Conservation (phyloP, 495 filamentous ascomycete species). For the Penicillium verhagenii region DNA sequence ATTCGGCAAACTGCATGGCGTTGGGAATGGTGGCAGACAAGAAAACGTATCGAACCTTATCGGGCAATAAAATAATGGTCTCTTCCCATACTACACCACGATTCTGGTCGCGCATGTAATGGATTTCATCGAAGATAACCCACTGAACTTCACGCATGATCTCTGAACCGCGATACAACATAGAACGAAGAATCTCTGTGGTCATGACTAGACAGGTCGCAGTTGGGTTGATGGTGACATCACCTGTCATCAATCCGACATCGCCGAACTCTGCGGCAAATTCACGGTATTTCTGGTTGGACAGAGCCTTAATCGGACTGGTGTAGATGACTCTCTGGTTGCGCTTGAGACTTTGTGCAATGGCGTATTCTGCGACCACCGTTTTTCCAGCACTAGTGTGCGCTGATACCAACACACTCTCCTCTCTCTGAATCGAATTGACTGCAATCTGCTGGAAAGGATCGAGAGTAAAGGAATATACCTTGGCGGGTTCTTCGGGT, state of each 20-base stretch:
- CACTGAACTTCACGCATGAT: constrained; percentile 98
- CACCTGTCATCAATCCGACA: constrained; percentile 97
- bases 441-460: constrained; percentile 95
- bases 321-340: constrained; percentile 99
- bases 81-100: constrained; percentile 99
- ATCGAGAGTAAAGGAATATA: constrained; percentile 87
- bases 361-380: constrained; percentile 96
- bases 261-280: constrained; percentile 94
- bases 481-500: constrained; percentile 77
- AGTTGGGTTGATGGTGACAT: constrained; percentile 98
- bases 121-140: constrained; percentile 98
- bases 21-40: constrained; percentile 98
- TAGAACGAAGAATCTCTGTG: constrained; percentile 97
- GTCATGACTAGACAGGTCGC: constrained; percentile 99
- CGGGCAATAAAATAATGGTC: constrained; percentile 93
- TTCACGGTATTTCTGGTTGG: constrained; percentile 97
- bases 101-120: constrained; percentile 82
- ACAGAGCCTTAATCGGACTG: constrained; percentile 96
- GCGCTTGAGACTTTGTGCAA: constrained; percentile 92
- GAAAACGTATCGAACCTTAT: constrained; percentile 98
- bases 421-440: constrained; percentile 87
- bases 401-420: constrained; percentile 94
- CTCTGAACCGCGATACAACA: constrained; percentile 97
- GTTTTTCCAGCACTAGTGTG: constrained; percentile 98
- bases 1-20: constrained; percentile 98